Evolutionary conservation across 1,284 basidiomycete species (phyloP), one percentile per base, ranked within the genome.

Genomic region (Naganishia cerealis): DNA sequence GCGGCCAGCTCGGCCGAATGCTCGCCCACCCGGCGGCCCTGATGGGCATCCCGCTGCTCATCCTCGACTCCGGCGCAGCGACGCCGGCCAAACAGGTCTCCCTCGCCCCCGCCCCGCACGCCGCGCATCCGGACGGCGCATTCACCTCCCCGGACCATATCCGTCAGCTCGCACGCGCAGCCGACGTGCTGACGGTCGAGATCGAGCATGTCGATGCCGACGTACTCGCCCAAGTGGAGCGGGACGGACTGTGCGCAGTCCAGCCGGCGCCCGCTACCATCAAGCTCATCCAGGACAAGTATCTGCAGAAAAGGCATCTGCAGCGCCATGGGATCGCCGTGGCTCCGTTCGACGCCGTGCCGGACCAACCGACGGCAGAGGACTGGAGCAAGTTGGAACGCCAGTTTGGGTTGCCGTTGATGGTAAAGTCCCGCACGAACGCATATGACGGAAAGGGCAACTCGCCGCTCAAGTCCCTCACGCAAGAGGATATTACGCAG

Each of bases 401-500:
- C 5, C 78, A 80, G 56, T 84, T 96, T 13, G 93, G 94, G 4
- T 84, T 93, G 21, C 95, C 96, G 1, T 81, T 98, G 65, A 97
- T 99, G 95, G 86, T 99, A 74, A 99, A 99, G 81, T 92, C 90
- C 67, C 85, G 93, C 33, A 96, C 92, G 2, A 83, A 95, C 68
- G 96, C 94, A 0, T 99, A 99, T 80, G 96, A 99, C 76, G 95
- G 96, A 7, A 85, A 92, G 71, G 95, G 95, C 3, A 99, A 99
- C 80, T 94, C 86, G 75, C 88, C 90, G 26, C 79, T 99, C 54
- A 85, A 85, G 67, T 77, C 79, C 5, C 73, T 75, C 3, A 82
- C 86, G 16, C 72, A 85, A 3, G 77, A 80, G 16, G 84, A 90
- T 65, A 76, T 84, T 66, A 75, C 82, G 38, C 83, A 86, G 15